Evolutionary conservation across 140 eudicot genomes (phyloP).

Genomic region (Stevia rebaudiana): DNA sequence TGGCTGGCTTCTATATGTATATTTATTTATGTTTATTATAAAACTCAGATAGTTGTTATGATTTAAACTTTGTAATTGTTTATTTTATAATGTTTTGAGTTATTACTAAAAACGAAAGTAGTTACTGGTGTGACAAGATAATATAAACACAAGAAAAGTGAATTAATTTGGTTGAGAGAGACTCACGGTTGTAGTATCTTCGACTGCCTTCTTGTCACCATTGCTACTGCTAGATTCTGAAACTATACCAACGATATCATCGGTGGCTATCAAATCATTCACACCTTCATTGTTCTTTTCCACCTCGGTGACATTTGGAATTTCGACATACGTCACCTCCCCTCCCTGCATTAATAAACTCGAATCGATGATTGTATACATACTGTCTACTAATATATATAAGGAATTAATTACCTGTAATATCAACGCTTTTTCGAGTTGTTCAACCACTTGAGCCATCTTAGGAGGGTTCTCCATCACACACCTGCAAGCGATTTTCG

Average conservation of each 20-base stretch:
- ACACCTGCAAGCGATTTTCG: slow-evolving; percentile 30
- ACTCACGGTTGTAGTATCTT: not conserved
- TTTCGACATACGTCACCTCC: slow-evolving; percentile 9
- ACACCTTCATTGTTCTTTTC: too few species aligned
- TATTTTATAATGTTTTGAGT: too few species aligned
- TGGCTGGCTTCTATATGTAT: too few species aligned
- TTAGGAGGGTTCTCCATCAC: slow-evolving; percentile 13
- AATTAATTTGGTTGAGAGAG: too few species aligned
- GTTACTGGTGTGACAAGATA: too few species aligned
- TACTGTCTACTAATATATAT: too few species aligned
- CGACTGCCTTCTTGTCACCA: not conserved
- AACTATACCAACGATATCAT: not conserved
- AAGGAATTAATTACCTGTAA: slow-evolving; percentile 16
- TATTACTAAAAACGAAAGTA: too few species aligned
- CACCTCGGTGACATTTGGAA: slow-evolving; percentile 1
- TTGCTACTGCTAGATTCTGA: not conserved
- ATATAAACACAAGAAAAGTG: too few species aligned
- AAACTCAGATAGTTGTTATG: too few species aligned
- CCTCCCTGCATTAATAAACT: slow-evolving; percentile 28
- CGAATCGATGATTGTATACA: not conserved
- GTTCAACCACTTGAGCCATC: slow-evolving; percentile 27
- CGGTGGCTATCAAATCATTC: not conserved
- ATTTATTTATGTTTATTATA: too few species aligned
- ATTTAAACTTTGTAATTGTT: too few species aligned
- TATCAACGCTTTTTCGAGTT: slow-evolving; percentile 35